Percentiles rank a stretch among this genome's conserved stretches.
phyloP scores from a whole-genome alignment of 768 basidiomycete species.

The Tricholoma bakamatsutake region DNA sequence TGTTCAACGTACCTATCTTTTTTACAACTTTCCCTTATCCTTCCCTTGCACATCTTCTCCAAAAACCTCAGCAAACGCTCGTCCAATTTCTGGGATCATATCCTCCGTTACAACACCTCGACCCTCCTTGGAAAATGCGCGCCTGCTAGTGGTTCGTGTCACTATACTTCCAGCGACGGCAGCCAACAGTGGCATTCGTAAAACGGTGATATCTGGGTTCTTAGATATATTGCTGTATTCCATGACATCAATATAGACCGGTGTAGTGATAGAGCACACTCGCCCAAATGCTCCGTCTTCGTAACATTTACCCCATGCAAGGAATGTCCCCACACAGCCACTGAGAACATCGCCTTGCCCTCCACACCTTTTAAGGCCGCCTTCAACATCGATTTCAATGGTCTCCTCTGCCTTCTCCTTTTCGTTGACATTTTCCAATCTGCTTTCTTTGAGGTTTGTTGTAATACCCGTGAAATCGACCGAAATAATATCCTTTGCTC shows the following conservation, averaged over 20 bases:
- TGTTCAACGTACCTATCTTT: background rate
- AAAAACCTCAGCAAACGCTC: slow-evolving; percentile 71
- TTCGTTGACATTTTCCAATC: slow-evolving; percentile 36
- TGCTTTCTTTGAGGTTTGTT: slow-evolving; percentile 39
- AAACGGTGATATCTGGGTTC: slow-evolving; percentile 36
- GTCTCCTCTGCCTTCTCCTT: slow-evolving; percentile 53
- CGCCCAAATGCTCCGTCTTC: slow-evolving; percentile 82
- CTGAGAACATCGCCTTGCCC: slow-evolving; percentile 95
- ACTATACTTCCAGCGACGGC: slow-evolving; percentile 85
- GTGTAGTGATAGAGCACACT: slow-evolving; percentile 14
- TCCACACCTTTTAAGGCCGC: slow-evolving; percentile 89
- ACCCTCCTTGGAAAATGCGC: slow-evolving; percentile 71
- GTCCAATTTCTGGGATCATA: slow-evolving; percentile 59
- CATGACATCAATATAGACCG: background rate
- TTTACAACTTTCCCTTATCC: slow-evolving; percentile 32
- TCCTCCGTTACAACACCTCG: slow-evolving; percentile 81
- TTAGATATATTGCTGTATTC: background rate
- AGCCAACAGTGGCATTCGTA: slow-evolving; percentile 75
- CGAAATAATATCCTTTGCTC: slow-evolving; percentile 74
- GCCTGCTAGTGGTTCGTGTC: slow-evolving; percentile 75
- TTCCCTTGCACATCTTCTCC: slow-evolving; percentile 41
- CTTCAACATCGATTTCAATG: slow-evolving; percentile 60
- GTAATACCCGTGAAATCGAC: slow-evolving; percentile 60
- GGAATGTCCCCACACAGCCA: slow-evolving; percentile 80
- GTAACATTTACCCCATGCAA: slow-evolving; percentile 95